Conservation (phyloP, 2,329 filamentous ascomycete genomes). For the Colletotrichum noveboracense region DNA sequence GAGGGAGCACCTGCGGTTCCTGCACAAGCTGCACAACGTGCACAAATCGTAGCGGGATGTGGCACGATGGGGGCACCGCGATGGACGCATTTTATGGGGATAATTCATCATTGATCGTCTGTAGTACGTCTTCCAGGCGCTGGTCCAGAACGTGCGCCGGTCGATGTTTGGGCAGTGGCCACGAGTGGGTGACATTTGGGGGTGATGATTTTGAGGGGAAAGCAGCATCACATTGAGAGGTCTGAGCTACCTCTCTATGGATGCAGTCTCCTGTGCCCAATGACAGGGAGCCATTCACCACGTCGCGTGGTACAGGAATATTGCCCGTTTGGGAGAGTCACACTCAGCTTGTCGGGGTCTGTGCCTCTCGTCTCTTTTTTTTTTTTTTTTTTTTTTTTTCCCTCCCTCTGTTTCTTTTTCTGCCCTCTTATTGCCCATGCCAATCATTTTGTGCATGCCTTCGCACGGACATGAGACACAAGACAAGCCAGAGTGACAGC, state of each 20-base stretch:
- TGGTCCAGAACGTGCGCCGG: not conserved
- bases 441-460: not conserved
- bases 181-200: not conserved
- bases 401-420: not conserved
- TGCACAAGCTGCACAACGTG: not conserved
- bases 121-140: not conserved
- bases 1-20: not conserved
- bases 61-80: not conserved
- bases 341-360: not conserved
- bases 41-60: not conserved
- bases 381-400: not conserved
- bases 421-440: not conserved
- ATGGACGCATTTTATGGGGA: conserved; percentile 13
- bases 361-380: not conserved
- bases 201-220: not conserved
- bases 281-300: not conserved
- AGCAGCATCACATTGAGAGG: not conserved
- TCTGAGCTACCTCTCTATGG: not conserved
- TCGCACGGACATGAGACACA: not conserved
- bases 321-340: not conserved
- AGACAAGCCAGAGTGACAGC: not conserved
- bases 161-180: not conserved
- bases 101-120: conserved; percentile 18
- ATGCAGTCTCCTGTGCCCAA: not conserved
- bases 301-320: not conserved